Conservation (phyloP, 2,329 filamentous ascomycete species). For the Bretziella fagacearum region DNA sequence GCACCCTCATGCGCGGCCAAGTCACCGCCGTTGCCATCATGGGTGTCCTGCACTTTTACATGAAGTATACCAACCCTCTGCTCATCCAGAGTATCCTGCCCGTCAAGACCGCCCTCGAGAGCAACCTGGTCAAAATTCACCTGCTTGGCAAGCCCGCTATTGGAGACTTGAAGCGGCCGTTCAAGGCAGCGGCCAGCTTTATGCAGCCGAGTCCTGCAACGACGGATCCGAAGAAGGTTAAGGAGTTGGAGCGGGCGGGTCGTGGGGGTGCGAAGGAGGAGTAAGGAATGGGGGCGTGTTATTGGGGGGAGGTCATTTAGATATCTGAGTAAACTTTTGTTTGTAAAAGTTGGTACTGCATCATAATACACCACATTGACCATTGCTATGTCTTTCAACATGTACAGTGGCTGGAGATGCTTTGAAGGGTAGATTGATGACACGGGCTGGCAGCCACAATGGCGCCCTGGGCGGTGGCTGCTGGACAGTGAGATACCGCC, state of each 20-base stretch:
- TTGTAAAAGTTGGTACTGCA: no score
- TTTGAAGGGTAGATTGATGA: no score
- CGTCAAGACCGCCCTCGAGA: constrained; percentile 85
- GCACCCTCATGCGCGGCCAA: constrained; percentile 72
- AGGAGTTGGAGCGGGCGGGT: constrained; percentile 60
- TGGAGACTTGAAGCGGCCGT: constrained; percentile 87
- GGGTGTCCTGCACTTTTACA: constrained; percentile 95
- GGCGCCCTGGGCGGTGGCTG: no score
- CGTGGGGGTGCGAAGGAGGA: constrained; percentile 57
- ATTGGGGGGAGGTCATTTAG: no score
- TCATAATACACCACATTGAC: no score
- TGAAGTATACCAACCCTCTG: constrained; percentile 99
- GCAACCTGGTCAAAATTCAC: constrained; percentile 93
- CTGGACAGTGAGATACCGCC: no score
- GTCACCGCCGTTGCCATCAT: constrained; percentile 97
- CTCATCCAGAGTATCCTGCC: constrained; percentile 98
- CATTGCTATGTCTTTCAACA: no score
- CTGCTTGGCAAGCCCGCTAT: constrained; percentile 69
- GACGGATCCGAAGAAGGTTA: constrained; percentile 82
- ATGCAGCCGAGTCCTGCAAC: constrained; percentile 64
- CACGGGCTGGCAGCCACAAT: no score
- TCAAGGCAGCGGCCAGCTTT: constrained; percentile 72
- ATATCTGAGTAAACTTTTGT: no score
- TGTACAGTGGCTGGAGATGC: no score
- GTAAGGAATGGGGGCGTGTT: no score